Evolutionary conservation across 768 basidiomycete species (phyloP).

Genomic region (Dacryopinax spathularia): DNA sequence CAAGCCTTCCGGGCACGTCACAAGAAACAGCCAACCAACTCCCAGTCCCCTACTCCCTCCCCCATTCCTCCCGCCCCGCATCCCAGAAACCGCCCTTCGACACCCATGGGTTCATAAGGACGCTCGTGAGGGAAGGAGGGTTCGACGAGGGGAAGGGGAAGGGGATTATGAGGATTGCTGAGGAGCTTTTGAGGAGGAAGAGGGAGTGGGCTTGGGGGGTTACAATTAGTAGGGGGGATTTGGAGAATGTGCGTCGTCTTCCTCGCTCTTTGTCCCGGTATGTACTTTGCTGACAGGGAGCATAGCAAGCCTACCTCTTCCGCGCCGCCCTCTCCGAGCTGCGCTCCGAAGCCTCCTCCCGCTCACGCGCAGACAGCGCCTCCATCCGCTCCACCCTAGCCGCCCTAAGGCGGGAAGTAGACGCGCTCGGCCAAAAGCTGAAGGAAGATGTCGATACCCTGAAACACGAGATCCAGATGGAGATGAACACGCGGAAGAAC

Average conservation of each 20-base stretch:
- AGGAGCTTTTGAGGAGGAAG: constrained; percentile 20
- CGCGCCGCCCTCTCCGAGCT: constrained; percentile 85
- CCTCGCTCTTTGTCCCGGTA: background rate
- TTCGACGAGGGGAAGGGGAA: constrained; percentile 16
- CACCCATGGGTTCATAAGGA: constrained; percentile 27
- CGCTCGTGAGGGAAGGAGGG: constrained; percentile 21
- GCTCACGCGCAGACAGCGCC: constrained; percentile 69
- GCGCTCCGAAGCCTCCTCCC: constrained; percentile 68
- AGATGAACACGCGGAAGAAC: constrained; percentile 83
- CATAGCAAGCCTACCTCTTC: constrained; percentile 87
- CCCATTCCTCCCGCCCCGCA: background rate
- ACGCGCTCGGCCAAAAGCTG: constrained; percentile 74
- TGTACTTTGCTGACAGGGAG: background rate
- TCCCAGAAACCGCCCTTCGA: constrained; percentile 22
- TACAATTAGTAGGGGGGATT: constrained; percentile 26
- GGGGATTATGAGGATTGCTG: constrained; percentile 25
- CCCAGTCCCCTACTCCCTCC: background rate
- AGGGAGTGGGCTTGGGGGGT: constrained; percentile 18
- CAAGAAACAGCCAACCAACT: too few species aligned
- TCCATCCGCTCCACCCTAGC: constrained; percentile 61
- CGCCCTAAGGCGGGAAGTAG: constrained; percentile 75
- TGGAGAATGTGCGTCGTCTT: constrained; percentile 27
- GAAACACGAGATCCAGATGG: constrained; percentile 98
- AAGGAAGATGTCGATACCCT: constrained; percentile 80
- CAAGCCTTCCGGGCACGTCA: too few species aligned